Evolutionary conservation across 371 early-diverging fungal species (phyloP), one percentile per base, ranked within the genome.

Genomic region (Gilbertella persicaria): DNA sequence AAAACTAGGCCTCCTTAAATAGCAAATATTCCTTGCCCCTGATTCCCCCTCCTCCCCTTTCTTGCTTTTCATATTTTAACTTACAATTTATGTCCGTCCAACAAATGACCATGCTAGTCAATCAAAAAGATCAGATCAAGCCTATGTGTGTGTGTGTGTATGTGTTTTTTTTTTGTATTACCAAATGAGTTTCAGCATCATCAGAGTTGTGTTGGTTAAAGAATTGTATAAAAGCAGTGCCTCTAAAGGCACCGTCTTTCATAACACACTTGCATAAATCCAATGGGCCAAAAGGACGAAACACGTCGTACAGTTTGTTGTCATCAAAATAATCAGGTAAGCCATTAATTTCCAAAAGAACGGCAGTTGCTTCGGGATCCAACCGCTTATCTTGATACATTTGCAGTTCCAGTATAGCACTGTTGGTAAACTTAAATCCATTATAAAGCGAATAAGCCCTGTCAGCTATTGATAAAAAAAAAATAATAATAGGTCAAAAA

Each of bases 261-360:
- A 55, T 26, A 9, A 62, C 44, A 28, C 69, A 40, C 47, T 64
- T 67, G 28, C 67, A 67, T 13, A 65, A 46, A 45, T 62, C 58
- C 12, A 78, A 50, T n/a, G 78, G 73, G 14, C 78, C 78, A 58
- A 53, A 78, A 2, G 65, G 56, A 43, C 67, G 68, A 41, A 78
- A 75, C 4, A 67, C 17, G 37, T 73, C 56, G 49, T 64, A 72
- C 5, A 78, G 28, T n/a, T 45, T 45, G 36, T 55, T 63, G 25
- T 75, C 66, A 26, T 64, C 66, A 17, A 55, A 64, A 38, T 60
- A 53, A 14, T 41, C 52, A 23, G 66, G 62, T 24, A 78, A 44
- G 16, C 63, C 43, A 37, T 62, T 64, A n/a, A 78, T 58, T 25
- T 64, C 53, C 17, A 76, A 50, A 9, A 71, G 35, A 14, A 21